Evolutionary conservation across 345 rosid species (phyloP).

Genomic region (Populus pruinosa): DNA sequence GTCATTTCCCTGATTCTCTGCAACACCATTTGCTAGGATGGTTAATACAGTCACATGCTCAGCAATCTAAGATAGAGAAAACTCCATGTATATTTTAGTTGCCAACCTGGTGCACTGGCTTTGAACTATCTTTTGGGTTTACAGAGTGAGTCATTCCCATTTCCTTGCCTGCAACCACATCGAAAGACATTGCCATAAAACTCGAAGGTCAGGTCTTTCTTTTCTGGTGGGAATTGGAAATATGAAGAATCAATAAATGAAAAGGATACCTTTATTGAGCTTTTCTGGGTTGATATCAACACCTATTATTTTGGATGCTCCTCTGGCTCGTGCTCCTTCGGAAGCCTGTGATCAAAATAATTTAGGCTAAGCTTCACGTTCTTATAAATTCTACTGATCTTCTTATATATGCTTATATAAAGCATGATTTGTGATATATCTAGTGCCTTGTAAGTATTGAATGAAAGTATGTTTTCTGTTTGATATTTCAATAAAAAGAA

Average conservation of each 20-base stretch:
- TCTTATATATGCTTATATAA: too few relatives aligned
- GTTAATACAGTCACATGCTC: not conserved
- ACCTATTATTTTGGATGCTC: slow-evolving; percentile 62
- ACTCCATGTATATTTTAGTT: not conserved
- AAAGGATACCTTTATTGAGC: slow-evolving; percentile 40
- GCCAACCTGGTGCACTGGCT: slow-evolving; percentile 36
- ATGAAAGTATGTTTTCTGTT: not conserved
- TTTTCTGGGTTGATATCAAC: slow-evolving; percentile 52
- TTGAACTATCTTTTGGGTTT: slow-evolving; percentile 26
- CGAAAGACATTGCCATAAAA: not conserved
- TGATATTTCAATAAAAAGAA: too few relatives aligned
- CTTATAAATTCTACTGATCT: too few relatives aligned
- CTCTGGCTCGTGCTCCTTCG: slow-evolving; percentile 60
- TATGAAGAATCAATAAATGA: not conserved
- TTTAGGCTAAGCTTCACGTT: too few relatives aligned
- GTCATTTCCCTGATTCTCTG: slow-evolving; percentile 55
- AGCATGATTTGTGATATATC: too few relatives aligned
- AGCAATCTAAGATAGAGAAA: not conserved
- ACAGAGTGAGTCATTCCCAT: slow-evolving; percentile 40
- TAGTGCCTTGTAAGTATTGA: not conserved
- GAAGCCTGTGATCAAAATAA: slow-evolving; percentile 34
- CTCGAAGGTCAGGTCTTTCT: not conserved
- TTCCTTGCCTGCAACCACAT: slow-evolving; percentile 21
- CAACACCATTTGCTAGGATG: not conserved
- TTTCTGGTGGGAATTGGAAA: not conserved